A percentile compares a stretch with the other conserved stretches of the same genome.
These are phyloP conservation scores for Melanogaster broomeanus DNA, from an alignment of 768 basidiomycete genomes.

Conservation along the genomic window DNA sequence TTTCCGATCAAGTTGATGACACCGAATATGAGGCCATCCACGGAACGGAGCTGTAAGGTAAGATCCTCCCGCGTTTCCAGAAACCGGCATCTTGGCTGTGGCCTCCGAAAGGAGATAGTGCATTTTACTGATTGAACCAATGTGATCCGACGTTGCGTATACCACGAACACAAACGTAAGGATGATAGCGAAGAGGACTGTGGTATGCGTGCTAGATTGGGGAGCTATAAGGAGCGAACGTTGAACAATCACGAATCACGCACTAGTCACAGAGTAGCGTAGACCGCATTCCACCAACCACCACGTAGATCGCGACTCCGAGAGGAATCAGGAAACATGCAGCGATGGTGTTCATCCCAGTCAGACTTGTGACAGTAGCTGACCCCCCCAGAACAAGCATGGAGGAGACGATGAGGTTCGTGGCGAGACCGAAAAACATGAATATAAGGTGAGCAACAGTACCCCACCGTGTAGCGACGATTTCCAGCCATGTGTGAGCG, in stretches of 20 bases:
- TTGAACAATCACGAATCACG: conserved; percentile 25
- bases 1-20: conserved; percentile 89
- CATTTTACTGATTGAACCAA: conserved; percentile 80
- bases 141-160: conserved; percentile 76
- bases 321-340: conserved; percentile 90
- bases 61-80: conserved; percentile 82
- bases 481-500: conserved; percentile 87
- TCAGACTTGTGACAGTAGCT: conserved; percentile 85
- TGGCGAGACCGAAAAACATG: conserved; percentile 91
- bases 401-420: conserved; percentile 90
- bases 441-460: conserved; percentile 76
- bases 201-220: conserved; percentile 72
- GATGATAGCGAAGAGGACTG: conserved; percentile 86
- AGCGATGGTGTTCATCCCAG: conserved; percentile 88
- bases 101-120: conserved; percentile 72
- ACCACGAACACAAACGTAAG: conserved; percentile 76
- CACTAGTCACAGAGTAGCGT: conserved; percentile 87
- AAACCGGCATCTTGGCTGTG: conserved; percentile 56
- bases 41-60: conserved; percentile 83
- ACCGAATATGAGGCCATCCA: conserved; percentile 78
- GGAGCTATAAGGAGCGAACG: background rate
- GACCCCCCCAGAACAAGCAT: conserved; percentile 81
- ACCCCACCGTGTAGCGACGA: conserved; percentile 82
- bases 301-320: conserved; percentile 86
- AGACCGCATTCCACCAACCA: conserved; percentile 85